Evolutionary conservation across 306 rosid genomes (phyloP), one percentile per base, ranked within the genome.

Genomic region (Prunus persica): DNA sequence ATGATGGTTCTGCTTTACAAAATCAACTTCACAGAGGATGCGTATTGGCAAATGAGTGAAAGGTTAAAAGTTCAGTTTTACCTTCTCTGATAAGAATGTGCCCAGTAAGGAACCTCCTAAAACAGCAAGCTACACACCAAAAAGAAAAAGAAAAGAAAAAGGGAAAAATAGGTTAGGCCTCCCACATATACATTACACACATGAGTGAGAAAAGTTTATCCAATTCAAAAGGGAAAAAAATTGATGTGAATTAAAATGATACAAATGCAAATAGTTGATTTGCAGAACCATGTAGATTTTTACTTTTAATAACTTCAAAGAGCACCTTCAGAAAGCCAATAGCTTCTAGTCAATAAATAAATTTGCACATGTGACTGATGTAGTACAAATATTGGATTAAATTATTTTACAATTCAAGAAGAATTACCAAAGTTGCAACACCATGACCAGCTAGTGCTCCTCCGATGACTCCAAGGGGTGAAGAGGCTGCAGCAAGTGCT

Each of bases 401-500:
- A 46, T 27, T 27, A 3, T 18, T 62, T 30, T 11, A 49, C 14
- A 62, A 12, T 65, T 64, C 3, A 41, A 69, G 51, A 20, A 79
- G 60, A 73, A 45, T 87, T 92, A 88, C 98, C 96, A 89, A 80
- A 77, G 98, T 96, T 76, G 99, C 99, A 60, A 84, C 93, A 38
- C 96, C 94, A 49, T 92, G 97, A 82, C 98, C 98, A 6, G 97
- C 98, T 49, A 92, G 88, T 38, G 99, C 93, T 85, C 99, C 98
- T 7, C 88, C 98, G 74, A 96, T 88, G 83, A 93, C 99, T 82
- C 99, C 97, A 74, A 92, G 87, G 65, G 97, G 98, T 75, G 98
- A 92, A 82, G 99, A 91, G 71, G 99, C 98, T 22, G 99, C 98
- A 76, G 98, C 96, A 74, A 92, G 98, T 79, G 98, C 99, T 92